phyloP scores from a whole-genome alignment of 106 monocot genomes.

The Dendrobium officinale region DNA sequence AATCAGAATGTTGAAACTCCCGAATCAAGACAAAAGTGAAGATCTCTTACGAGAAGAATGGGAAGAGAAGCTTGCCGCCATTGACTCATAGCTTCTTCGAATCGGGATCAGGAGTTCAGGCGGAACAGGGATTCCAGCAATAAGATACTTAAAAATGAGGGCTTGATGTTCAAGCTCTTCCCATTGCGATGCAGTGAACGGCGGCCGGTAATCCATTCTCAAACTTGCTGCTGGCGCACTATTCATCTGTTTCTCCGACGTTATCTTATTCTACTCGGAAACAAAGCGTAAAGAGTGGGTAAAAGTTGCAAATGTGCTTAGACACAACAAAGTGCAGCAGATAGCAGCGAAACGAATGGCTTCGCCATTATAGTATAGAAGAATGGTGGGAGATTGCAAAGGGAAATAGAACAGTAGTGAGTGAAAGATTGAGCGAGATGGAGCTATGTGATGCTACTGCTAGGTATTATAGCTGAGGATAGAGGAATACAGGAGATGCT shows the following conservation, averaged over 20 bases:
- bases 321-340: neutral
- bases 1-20: too few relatives aligned
- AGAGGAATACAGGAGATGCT: neutral
- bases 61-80: conserved; percentile 29
- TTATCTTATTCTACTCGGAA: neutral
- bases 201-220: conserved; percentile 8
- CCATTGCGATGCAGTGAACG: conserved; percentile 50
- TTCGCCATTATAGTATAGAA: neutral
- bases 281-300: neutral
- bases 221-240: neutral
- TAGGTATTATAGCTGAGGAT: conserved; percentile 1
- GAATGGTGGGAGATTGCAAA: neutral
- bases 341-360: neutral
- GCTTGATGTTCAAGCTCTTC: conserved; percentile 55
- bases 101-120: conserved; percentile 28
- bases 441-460: conserved; percentile 2
- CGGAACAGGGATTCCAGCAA: conserved; percentile 33
- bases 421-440: neutral
- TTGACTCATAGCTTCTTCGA: conserved; percentile 28
- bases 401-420: neutral
- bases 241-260: conserved; percentile 10
- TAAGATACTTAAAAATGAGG: conserved; percentile 39
- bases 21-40: too few relatives aligned
- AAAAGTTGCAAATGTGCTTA: neutral
- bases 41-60: conserved; percentile 5